A percentile compares a stretch with the other conserved stretches of the same genome.
Conservation (phyloP, 352 stramenopile species). For the Globisporangium okanoganense region DNA sequence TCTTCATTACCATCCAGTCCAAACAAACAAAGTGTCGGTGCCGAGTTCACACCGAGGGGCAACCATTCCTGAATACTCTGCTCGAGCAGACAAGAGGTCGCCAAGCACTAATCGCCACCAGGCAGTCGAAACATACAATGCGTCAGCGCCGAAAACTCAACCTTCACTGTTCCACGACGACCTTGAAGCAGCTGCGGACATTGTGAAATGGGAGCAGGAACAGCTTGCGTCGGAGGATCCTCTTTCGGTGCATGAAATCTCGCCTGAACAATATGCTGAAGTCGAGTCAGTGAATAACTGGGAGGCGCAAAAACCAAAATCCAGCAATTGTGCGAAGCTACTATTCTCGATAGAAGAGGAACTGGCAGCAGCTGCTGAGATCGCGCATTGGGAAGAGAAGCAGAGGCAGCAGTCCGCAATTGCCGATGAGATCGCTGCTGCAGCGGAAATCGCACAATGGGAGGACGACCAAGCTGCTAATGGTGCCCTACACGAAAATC, state of each 20-base stretch:
- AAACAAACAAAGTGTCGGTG: not conserved
- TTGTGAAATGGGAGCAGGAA: slow-evolving; percentile 21
- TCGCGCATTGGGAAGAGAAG: slow-evolving; percentile 42
- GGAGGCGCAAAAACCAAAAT: not conserved
- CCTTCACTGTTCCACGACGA: slow-evolving; percentile 17
- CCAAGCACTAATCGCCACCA: slow-evolving; percentile 6
- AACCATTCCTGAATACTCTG: too few relatives aligned
- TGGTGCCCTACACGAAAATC: not conserved
- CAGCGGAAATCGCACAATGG: slow-evolving; percentile 14
- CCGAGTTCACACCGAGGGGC: too few relatives aligned
- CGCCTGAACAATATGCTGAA: slow-evolving; percentile 7
- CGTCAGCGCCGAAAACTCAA: not conserved
- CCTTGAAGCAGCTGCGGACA: slow-evolving; percentile 19
- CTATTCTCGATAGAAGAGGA: slow-evolving; percentile 26
- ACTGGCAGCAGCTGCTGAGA: slow-evolving; percentile 32
- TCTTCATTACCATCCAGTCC: slow-evolving; percentile 7
- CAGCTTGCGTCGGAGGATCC: slow-evolving; percentile 6
- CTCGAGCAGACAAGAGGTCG: not conserved
- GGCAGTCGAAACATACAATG: not conserved
- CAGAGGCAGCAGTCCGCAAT: slow-evolving; percentile 22
- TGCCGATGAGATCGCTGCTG: slow-evolving; percentile 11
- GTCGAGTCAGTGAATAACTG: not conserved
- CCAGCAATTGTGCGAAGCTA: not conserved
- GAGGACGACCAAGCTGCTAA: slow-evolving; percentile 7
- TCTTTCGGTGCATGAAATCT: slow-evolving; percentile 9